Evolutionary conservation across 352 stramenopile species (phyloP).

Genomic region (Phytopythium kandeliae): DNA sequence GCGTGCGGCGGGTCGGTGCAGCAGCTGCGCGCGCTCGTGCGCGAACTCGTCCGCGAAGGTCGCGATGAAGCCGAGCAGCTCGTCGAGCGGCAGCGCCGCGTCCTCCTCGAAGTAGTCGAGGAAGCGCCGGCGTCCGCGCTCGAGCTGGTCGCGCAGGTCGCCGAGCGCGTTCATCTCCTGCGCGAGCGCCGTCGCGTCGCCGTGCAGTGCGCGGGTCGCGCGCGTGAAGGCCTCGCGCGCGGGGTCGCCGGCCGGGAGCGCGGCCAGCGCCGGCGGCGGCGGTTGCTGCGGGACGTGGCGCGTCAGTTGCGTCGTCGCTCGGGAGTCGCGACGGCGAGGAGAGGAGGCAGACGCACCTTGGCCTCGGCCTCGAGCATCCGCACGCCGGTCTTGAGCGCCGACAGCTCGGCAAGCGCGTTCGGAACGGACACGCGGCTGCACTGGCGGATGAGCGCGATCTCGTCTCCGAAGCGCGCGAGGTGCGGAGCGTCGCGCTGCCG

Average conservation of each 20-base stretch:
- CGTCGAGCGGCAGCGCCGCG: conserved; percentile 55
- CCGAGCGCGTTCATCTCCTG: conserved; percentile 46
- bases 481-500: conserved; percentile 55
- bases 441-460: conserved; percentile 57
- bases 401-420: conserved; percentile 48
- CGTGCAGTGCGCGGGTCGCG: conserved; percentile 33
- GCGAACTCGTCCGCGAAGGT: conserved; percentile 57
- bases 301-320: too few species aligned
- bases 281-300: conserved; percentile 1
- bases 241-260: conserved; percentile 24
- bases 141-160: conserved; percentile 37
- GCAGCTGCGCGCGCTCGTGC: conserved; percentile 42
- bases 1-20: conserved; percentile 8
- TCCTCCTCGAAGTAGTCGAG: conserved; percentile 78
- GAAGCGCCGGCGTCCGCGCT: conserved; percentile 58
- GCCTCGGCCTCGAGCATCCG: conserved; percentile 53
- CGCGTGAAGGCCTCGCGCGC: conserved; percentile 13
- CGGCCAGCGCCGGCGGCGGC: conserved; percentile 7
- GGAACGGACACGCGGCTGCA: conserved; percentile 63
- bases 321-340: too few species aligned
- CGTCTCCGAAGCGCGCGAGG: conserved; percentile 46
- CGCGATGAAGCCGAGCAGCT: conserved; percentile 53
- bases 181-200: conserved; percentile 58
- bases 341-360: conserved; percentile 13
- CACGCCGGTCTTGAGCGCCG: conserved; percentile 48